Base-by-base conservation (phyloP, 1,284 basidiomycete genomes). In the Tilletia walkeri region DNA sequence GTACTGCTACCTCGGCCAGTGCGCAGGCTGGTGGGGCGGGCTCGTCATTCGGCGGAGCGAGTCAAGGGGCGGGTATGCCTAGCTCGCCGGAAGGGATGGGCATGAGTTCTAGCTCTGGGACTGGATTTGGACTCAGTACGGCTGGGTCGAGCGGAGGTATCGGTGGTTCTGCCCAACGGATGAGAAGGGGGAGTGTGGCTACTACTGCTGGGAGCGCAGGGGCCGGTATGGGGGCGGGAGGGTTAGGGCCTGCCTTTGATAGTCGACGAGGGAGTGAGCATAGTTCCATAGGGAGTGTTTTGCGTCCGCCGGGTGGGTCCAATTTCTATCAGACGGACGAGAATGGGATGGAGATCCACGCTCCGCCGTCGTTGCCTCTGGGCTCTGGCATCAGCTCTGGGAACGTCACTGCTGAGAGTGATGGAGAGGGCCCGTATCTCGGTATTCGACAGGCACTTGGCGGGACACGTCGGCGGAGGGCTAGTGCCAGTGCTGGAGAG, bases 181-280 rank as follows among this genome's bases (percentile, higher is more conserved):
- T 36, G 12, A 24, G 59, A 7, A 38, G 59, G 18, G 59, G 34
- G 7, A 63, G 59, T 20, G 36, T 39, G 16, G 59, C 59, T 4
- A 63, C 59, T 4, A 16, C 59, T 18, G 36, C 59, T 4, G 39
- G 59, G 36, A 34, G 38, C 59, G 59, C 36, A 18, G 54, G 54
- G 3, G 54, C 34, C 2, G 59, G 59, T 39, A 38, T 9, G 20
- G 38, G 38, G 3, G 30, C 59, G 9, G 34, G 34, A 16, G 59
- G 9, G 34, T 16, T 63, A 16, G 59, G 59, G 30, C 36, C 36
- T 6, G 59, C 59, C 7, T 63, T 63, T 39, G 59, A 63, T 16
- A 63, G 59, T 39, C 59, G 59, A 18, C 59, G 59, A 1, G 59
- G 59, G 12, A 63, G 59, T 39, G 36, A 9, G 59, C 59, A 63